A percentile compares a stretch with the other conserved stretches of the same genome.
Conservation (phyloP, 2,329 filamentous ascomycete genomes). For the Thielaviopsis musarum region DNA sequence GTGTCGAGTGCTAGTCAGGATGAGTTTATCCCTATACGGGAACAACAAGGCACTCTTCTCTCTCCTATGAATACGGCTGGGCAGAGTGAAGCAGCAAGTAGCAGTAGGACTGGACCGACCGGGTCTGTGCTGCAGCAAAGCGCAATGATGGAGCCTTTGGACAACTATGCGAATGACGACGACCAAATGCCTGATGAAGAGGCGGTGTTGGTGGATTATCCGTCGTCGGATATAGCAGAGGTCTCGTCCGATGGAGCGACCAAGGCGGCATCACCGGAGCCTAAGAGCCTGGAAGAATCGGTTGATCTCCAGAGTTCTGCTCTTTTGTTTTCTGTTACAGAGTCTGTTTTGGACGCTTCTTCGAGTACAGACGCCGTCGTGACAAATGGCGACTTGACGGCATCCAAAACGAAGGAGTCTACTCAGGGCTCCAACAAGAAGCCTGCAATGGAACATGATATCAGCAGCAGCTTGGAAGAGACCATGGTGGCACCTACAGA, state of each 20-base stretch:
- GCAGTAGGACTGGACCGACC: background rate
- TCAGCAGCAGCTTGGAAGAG: no score
- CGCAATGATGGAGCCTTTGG: background rate
- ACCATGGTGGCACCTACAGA: no score
- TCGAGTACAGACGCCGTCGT: no score
- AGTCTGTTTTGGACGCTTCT: background rate
- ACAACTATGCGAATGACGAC: background rate
- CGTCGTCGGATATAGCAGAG: background rate
- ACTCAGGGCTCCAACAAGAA: no score
- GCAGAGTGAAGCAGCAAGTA: background rate
- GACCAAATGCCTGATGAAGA: background rate
- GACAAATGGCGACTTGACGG: no score
- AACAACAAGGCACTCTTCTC: background rate
- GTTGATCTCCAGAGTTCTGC: background rate
- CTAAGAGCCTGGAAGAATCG: background rate
- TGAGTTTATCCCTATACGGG: background rate
- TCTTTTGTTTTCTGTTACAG: background rate
- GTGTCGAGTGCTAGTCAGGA: background rate
- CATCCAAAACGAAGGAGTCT: no score
- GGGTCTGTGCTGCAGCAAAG: background rate
- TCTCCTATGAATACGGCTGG: background rate
- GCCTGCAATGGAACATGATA: no score
- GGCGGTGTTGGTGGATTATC: constrained; percentile 1
- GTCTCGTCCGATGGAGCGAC: background rate
- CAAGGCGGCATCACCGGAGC: background rate